These are phyloP conservation scores for Clohesyomyces aquaticus DNA, from an alignment of 495 filamentous ascomycete species.

Conservation along the genomic window DNA sequence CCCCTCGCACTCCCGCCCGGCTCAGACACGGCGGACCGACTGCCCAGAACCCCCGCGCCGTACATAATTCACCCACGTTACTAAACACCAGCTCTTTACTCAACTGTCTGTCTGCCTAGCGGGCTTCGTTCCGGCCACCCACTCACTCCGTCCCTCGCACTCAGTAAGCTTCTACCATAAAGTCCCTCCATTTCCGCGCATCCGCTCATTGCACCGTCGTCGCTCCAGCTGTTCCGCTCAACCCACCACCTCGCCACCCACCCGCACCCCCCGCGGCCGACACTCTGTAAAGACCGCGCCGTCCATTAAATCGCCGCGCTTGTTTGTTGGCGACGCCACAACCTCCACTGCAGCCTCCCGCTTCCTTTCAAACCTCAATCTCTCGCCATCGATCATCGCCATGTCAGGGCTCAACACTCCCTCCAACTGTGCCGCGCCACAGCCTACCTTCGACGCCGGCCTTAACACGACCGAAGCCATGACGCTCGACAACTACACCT, in stretches of 20 bases:
- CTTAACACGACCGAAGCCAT: conserved; percentile 21
- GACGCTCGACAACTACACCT: conserved; percentile 63
- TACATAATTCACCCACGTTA: background rate
- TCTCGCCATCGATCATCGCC: conserved; percentile 3
- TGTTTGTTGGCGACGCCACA: background rate
- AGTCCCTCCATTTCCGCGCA: background rate
- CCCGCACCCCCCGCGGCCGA: too few species aligned
- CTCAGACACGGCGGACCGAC: background rate
- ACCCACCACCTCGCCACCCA: too few species aligned
- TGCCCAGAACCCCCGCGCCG: conserved; percentile 3
- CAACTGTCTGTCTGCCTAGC: conserved; percentile 20
- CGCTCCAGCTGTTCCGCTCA: background rate
- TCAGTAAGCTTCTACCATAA: conserved; percentile 7
- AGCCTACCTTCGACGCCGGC: conserved; percentile 16
- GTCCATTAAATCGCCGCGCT: background rate
- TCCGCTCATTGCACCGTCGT: background rate
- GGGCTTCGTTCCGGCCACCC: background rate
- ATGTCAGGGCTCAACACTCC: background rate
- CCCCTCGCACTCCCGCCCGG: background rate
- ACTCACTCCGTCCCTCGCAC: too few species aligned
- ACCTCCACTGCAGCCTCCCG: background rate
- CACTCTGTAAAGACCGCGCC: background rate
- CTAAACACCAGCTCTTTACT: conserved; percentile 10
- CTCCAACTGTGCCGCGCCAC: conserved; percentile 15
- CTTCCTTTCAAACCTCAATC: background rate